These are phyloP conservation scores for Nicotiana paniculata DNA, from an alignment of 257 asterid species.

Conservation along the genomic window DNA sequence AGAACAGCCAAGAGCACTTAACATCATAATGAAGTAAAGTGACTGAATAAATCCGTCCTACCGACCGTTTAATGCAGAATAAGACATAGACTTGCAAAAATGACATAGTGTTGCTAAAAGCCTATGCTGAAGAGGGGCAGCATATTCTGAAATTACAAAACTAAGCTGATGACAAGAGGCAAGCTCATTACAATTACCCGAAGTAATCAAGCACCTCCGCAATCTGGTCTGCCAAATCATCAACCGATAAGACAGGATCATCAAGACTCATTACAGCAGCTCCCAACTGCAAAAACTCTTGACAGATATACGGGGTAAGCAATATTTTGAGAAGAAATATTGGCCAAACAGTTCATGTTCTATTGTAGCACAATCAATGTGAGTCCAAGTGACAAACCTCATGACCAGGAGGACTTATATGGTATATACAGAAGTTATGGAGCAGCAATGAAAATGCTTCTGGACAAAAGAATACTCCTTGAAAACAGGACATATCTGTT, in stretches of 20 bases:
- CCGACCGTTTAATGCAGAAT: neutral
- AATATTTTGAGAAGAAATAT: constrained; percentile 6
- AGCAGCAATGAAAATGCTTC: constrained; percentile 48
- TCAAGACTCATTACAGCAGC: constrained; percentile 30
- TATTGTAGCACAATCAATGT: neutral
- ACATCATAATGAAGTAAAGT: neutral
- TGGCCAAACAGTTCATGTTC: neutral
- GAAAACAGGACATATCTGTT: constrained; percentile 54
- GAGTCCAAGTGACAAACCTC: constrained; percentile 29
- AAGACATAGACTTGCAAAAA: neutral
- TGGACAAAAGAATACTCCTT: constrained; percentile 44
- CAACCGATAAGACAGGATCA: constrained; percentile 32
- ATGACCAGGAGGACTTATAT: constrained; percentile 51
- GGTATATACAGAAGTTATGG: constrained; percentile 50
- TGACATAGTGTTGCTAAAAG: neutral
- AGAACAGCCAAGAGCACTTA: neutral
- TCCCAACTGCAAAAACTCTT: constrained; percentile 38
- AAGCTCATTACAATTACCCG: constrained; percentile 22
- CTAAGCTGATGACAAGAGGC: neutral
- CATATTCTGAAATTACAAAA: neutral
- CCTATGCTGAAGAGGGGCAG: neutral
- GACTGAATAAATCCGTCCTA: neutral
- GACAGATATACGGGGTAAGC: constrained; percentile 17
- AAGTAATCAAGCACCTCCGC: constrained; percentile 43
- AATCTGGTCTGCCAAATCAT: constrained; percentile 50